Evolutionary conservation across 352 stramenopile species (phyloP).

Genomic region (Globisporangium nunn): DNA sequence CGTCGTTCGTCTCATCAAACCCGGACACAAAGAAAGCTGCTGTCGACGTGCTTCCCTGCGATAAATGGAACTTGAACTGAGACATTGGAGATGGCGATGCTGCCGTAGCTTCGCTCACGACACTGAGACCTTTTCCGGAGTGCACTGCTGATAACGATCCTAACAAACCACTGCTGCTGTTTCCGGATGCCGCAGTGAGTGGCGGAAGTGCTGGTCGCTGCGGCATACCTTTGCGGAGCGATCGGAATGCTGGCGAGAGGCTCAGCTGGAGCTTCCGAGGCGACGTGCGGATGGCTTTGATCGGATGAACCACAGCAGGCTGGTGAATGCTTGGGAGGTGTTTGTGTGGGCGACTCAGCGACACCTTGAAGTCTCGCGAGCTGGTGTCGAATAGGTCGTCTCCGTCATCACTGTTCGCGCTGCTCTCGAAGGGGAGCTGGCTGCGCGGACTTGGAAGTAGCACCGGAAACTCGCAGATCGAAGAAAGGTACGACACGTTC

Average conservation of each 20-base stretch:
- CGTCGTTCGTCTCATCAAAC: no score
- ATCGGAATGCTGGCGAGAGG: slow-evolving; percentile 51
- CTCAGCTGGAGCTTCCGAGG: slow-evolving; percentile 47
- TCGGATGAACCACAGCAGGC: slow-evolving; percentile 30
- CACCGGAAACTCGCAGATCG: slow-evolving; percentile 60
- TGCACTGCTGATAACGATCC: slow-evolving; percentile 1
- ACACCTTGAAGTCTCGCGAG: neutral
- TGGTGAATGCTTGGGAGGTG: slow-evolving; percentile 21
- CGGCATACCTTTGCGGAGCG: slow-evolving; percentile 58
- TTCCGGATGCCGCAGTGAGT: slow-evolving; percentile 22
- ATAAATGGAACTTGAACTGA: neutral
- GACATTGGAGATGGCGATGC: neutral
- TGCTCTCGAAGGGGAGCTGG: neutral
- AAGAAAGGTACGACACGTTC: slow-evolving; percentile 63
- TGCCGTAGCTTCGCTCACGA: neutral
- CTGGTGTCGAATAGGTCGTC: neutral
- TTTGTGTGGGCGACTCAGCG: slow-evolving; percentile 1
- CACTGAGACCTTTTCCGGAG: neutral
- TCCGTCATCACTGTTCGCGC: neutral
- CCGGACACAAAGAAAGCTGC: neutral
- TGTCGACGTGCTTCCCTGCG: neutral
- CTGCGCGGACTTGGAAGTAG: slow-evolving; percentile 11
- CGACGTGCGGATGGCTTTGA: slow-evolving; percentile 49
- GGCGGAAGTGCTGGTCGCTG: slow-evolving; percentile 56
- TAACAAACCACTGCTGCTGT: neutral